Conservation (phyloP, 805 yeast species). For the Kodamaea fukazawae region DNA sequence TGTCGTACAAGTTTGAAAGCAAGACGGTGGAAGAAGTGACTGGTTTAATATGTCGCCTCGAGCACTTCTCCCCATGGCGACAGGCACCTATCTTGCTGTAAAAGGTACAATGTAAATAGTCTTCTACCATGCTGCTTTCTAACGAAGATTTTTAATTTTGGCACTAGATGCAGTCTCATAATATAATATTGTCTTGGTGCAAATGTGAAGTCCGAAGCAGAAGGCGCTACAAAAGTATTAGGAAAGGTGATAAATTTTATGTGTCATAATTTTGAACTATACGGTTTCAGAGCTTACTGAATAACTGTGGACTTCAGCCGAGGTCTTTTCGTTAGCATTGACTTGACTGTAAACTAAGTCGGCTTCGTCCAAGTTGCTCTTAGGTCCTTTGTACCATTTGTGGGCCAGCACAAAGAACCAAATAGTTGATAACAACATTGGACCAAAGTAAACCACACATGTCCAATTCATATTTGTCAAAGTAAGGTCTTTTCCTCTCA, state of each 20-base stretch:
- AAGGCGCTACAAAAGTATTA: too few relatives aligned
- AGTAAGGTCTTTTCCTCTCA: conserved; percentile 35
- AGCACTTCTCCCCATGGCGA: conserved; percentile 86
- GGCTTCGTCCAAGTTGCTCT: conserved; percentile 44
- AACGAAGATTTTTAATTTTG: too few relatives aligned
- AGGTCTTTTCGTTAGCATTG: conserved; percentile 4
- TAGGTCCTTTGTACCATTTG: conserved; percentile 62
- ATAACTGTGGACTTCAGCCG: not conserved
- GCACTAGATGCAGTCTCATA: not conserved
- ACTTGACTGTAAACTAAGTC: conserved; percentile 22
- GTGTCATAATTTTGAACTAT: too few relatives aligned
- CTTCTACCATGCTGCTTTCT: conserved; percentile 4
- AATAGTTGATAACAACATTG: conserved; percentile 46
- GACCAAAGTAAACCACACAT: conserved; percentile 56
- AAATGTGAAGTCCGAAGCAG: too few relatives aligned
- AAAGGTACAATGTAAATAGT: conserved; percentile 45
- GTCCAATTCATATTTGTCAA: conserved; percentile 55
- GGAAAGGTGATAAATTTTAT: too few relatives aligned
- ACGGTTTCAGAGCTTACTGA: conserved; percentile 5
- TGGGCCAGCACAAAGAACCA: conserved; percentile 56
- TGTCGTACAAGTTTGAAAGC: conserved; percentile 61
- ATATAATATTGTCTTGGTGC: too few relatives aligned
- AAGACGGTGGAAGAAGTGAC: conserved; percentile 60
- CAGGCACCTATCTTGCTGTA: conserved; percentile 88
- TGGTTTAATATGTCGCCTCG: conserved; percentile 70